Conservation (phyloP, 345 rosid genomes). For the Excoecaria agallocha region DNA sequence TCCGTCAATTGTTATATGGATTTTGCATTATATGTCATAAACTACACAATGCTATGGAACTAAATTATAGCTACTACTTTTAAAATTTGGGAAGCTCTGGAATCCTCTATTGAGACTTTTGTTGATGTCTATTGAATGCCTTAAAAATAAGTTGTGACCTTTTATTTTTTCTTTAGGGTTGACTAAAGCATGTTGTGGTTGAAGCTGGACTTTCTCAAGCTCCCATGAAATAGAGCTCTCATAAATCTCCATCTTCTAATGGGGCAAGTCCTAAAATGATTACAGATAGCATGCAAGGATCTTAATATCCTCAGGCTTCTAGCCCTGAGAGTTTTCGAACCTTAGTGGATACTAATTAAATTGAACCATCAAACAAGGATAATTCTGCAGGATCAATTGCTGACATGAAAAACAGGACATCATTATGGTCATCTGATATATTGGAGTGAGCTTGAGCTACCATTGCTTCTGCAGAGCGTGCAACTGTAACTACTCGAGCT, state of each 20-base stretch:
- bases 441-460: slow-evolving; percentile 83
- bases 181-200: slow-evolving; percentile 55
- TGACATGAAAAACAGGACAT: slow-evolving; percentile 28
- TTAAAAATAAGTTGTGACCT: not conserved
- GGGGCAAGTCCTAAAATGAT: slow-evolving; percentile 34
- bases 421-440: slow-evolving; percentile 46
- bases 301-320: slow-evolving; percentile 31
- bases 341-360: slow-evolving; percentile 27
- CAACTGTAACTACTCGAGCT: slow-evolving; percentile 78
- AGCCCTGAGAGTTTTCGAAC: slow-evolving; percentile 19
- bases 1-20: no score
- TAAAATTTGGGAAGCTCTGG: not conserved
- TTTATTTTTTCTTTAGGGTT: slow-evolving; percentile 44
- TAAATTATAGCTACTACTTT: not conserved
- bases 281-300: slow-evolving; percentile 31
- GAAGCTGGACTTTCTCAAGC: no score
- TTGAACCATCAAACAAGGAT: slow-evolving; percentile 30
- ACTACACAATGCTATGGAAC: not conserved
- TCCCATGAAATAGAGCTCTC: slow-evolving; percentile 29
- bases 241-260: slow-evolving; percentile 36
- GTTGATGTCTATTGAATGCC: not conserved
- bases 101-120: not conserved
- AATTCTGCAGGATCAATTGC: slow-evolving; percentile 15
- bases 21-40: no score
- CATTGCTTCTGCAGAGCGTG: slow-evolving; percentile 78